Base-by-base conservation (phyloP, 768 basidiomycete genomes). In the Psilocybe azurescens region DNA sequence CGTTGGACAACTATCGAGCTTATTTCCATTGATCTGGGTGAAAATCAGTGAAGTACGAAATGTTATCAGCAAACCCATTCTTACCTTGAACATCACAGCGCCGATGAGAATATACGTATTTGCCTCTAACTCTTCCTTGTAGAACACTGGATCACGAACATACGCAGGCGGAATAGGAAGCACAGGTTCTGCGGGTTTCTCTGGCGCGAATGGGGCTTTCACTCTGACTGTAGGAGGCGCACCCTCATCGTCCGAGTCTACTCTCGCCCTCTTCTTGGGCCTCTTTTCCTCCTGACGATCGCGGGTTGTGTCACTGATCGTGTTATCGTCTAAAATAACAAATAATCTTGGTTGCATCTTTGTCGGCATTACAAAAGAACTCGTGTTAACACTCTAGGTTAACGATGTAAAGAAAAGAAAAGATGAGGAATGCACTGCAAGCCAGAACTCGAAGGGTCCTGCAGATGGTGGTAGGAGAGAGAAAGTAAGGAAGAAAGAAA, bases 81-180 rank as follows among this genome's bases (percentile, higher is more conserved):
- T 36, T 66, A 86, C 85, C 77, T 83, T 84, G 76, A 86, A 86
- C 18, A 86, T 59, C 0, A 73, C 79, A 44, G 76, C 77, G 62
- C 74, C 75, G 13, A 85, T 79, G 33, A 79, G 75, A 0, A 86
- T 65, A 32, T 81, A 73, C 44, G 78, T 80, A 51, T 75, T 75
- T 20, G 79, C 81, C 59, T 73, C 73, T 1, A 55, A 57, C 33
- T 74, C 74, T 0, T 73, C 73, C 51, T 74, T 73, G 64, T 78
- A 85, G 60, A 79, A 84, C 30, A 74, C 69, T 0, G 73, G 65
- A 56, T 84, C 75, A 18, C 68, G 64, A 33, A 13, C 16, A n/a
- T 41, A 36, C 11, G 7, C 9, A 11, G 48, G 48, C 18, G 16
- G 46, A 47, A 6, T 16, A 47, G 46, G 46, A 24, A 24, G 24